Conservation (phyloP, 2,329 filamentous ascomycete species). For the Trichophyton rubrum region DNA sequence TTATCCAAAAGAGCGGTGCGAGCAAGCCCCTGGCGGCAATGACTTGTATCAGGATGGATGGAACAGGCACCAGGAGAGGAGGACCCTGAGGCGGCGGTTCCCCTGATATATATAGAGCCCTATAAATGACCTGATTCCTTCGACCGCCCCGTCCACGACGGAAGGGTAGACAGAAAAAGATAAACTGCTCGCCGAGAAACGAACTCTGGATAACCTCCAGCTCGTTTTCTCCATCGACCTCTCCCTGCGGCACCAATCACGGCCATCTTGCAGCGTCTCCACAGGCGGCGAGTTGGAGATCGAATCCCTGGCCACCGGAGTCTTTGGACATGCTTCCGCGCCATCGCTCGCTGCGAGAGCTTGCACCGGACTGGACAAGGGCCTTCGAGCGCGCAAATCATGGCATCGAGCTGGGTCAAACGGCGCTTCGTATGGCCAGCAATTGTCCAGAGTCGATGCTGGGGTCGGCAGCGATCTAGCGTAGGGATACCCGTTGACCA, state of each 20-base stretch:
- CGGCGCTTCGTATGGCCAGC: slow-evolving; percentile 2
- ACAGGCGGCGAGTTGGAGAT: background rate
- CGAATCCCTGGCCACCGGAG: slow-evolving; percentile 1
- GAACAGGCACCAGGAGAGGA: no score
- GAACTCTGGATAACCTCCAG: background rate
- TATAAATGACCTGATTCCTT: no score
- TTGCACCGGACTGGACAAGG: background rate
- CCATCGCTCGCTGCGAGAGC: background rate
- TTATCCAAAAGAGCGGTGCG: background rate
- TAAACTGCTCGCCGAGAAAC: background rate
- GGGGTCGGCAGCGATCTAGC: background rate
- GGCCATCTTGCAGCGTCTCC: background rate
- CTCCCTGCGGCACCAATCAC: background rate
- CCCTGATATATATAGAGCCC: background rate
- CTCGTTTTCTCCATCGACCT: background rate
- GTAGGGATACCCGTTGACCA: background rate
- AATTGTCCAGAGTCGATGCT: background rate
- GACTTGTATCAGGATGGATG: background rate
- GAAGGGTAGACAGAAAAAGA: background rate
- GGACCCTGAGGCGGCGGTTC: background rate
- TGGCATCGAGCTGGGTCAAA: background rate
- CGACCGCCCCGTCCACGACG: background rate
- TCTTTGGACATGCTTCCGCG: background rate
- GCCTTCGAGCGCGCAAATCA: background rate
- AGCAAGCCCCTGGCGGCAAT: background rate